Percentiles rank a stretch among this genome's conserved stretches.
Conservation (phyloP, 2,329 filamentous ascomycete species). For the Trichoderma aggressivum region DNA sequence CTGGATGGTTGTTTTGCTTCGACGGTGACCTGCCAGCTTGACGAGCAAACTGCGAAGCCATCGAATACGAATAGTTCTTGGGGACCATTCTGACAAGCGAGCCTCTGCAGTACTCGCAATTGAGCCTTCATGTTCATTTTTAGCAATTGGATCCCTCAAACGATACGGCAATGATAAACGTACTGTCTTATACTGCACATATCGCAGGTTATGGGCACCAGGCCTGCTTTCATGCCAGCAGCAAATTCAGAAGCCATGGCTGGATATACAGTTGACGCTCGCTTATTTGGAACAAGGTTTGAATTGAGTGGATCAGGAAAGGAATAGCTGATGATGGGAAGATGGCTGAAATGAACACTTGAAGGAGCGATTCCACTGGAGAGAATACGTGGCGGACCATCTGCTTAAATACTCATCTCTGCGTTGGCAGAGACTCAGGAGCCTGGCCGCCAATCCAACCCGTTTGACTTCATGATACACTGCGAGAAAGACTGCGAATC, state of each 20-base stretch:
- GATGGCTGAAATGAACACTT: neutral
- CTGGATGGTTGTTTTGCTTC: neutral
- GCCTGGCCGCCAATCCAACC: neutral
- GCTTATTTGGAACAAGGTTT: neutral
- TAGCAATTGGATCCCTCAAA: neutral
- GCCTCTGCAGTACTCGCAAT: slow-evolving; percentile 20
- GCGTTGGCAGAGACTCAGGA: no score
- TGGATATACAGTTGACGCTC: neutral
- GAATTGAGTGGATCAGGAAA: neutral
- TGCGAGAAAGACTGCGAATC: neutral
- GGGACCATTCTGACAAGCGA: slow-evolving; percentile 21
- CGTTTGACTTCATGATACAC: neutral
- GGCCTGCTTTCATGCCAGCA: slow-evolving; percentile 18
- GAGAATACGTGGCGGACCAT: neutral
- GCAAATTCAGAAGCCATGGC: slow-evolving; percentile 17
- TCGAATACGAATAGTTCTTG: slow-evolving; percentile 7
- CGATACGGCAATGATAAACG: neutral
- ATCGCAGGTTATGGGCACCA: slow-evolving; percentile 21
- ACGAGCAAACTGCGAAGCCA: neutral
- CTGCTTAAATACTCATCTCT: neutral
- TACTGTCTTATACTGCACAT: slow-evolving; percentile 23
- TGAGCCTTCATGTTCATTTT: neutral
- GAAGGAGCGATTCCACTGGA: neutral
- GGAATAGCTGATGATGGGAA: neutral
- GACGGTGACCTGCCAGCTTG: neutral